A percentile compares a stretch with the other conserved stretches of the same genome.
Conservation (phyloP, 306 rosid genomes). For the Argentina anserina region DNA sequence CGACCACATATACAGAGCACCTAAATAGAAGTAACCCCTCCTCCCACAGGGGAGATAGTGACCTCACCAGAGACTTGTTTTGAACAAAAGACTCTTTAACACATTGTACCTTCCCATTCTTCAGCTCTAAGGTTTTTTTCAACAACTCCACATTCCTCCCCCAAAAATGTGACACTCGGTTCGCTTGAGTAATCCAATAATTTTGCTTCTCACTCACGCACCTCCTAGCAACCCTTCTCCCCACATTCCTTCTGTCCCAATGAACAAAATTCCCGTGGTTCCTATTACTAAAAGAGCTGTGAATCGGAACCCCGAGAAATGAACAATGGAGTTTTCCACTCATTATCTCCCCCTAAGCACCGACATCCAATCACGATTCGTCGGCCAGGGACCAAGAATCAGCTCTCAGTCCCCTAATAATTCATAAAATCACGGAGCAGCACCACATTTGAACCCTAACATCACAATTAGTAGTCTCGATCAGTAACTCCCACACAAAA, state of each 20-base stretch:
- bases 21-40: slow-evolving; percentile 70
- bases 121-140: slow-evolving; percentile 40
- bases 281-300: slow-evolving; percentile 36
- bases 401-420: slow-evolving; percentile 47
- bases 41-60: slow-evolving; percentile 52
- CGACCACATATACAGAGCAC: slow-evolving; percentile 60
- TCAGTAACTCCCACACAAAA: slow-evolving; percentile 1
- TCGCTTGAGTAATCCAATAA: slow-evolving; percentile 45
- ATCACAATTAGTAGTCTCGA: not conserved
- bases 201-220: slow-evolving; percentile 43
- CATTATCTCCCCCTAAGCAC: slow-evolving; percentile 48
- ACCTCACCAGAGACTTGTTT: slow-evolving; percentile 45
- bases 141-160: slow-evolving; percentile 60
- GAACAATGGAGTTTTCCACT: slow-evolving; percentile 43
- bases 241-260: slow-evolving; percentile 29
- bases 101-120: slow-evolving; percentile 55
- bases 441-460: slow-evolving; percentile 24
- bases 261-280: slow-evolving; percentile 30
- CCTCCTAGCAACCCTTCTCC: slow-evolving; percentile 34
- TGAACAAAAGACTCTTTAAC: slow-evolving; percentile 47
- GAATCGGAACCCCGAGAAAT: slow-evolving; percentile 52
- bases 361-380: slow-evolving; percentile 29
- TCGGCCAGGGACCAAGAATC: slow-evolving; percentile 52
- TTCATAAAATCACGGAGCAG: slow-evolving; percentile 20
- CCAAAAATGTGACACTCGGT: slow-evolving; percentile 51